Conservation (phyloP, 148 eudicot genomes). For the Rhododendron kiyosumense region DNA sequence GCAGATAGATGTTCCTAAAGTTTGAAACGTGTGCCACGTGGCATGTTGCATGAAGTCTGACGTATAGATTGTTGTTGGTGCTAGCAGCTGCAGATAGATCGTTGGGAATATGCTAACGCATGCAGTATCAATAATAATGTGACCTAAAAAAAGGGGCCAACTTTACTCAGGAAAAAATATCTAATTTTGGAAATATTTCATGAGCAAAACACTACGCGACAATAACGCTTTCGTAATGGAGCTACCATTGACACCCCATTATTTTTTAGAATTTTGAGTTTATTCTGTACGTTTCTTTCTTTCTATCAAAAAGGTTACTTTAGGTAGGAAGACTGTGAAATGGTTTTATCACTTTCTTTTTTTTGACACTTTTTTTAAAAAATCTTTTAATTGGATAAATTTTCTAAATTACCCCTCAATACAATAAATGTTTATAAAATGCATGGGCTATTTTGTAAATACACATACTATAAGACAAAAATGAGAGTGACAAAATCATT, state of each 20-base stretch:
- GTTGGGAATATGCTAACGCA: neutral
- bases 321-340: neutral
- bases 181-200: neutral
- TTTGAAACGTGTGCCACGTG: slow-evolving; percentile 1
- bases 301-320: neutral
- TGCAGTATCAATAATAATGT: neutral
- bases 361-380: no score
- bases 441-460: no score
- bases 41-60: slow-evolving; percentile 7
- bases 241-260: neutral
- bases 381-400: no score
- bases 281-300: neutral
- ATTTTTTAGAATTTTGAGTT: neutral
- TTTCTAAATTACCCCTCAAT: no score
- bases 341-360: no score
- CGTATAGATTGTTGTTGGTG: neutral
- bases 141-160: neutral
- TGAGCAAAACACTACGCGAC: neutral
- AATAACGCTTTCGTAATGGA: neutral
- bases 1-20: neutral
- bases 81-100: neutral
- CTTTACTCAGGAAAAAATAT: neutral
- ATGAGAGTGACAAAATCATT: no score
- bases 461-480: no score
- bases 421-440: no score